Evolutionary conservation across 179 eudicot genomes (phyloP), one percentile per base, ranked within the genome.

Genomic region (Beta corolliflora): DNA sequence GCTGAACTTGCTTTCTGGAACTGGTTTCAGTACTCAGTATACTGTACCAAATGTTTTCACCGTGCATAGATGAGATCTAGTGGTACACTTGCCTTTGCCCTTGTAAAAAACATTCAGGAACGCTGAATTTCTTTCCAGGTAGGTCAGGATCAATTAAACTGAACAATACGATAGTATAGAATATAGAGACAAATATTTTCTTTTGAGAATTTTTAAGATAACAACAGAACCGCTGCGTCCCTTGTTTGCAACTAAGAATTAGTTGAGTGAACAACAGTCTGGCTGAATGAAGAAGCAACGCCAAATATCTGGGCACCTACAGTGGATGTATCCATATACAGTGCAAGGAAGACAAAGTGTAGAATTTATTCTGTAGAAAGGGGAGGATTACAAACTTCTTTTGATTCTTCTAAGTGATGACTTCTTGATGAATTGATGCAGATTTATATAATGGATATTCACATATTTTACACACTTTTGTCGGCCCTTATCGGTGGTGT

Each of bases 401-500:
- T 9, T 48, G 53, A 48, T 15, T 21, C 60, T 72, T n/a, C 41
- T 4, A n/a, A 21, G 69, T 71, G 41, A 21, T 66, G 77, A 74
- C 58, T 77, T 80, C 16, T 56, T 0, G 53, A 59, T 52, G 45
- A 46, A 13, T 77, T 36, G 31, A 63, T 82, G 71, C 98, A 96
- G 98, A 94, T 96, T 71, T 96, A 96, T 90, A 31, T 96, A 19
- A 94, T 96, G 99, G 99, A 96, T 77, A 92, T 94, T 73, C 92
- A 93, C 85, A 96, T 96, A 77, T 96, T 92, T 92, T 91, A 96
- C 87, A 96, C 98, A 21, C 86, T 96, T 46, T 82, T 96, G 76
- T 96, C 99, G 76, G 99, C 99, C 84, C 89, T 96, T 83, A 86
- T 94, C 83, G 99, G 99, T 75, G 99, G 97, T 85, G 99, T 96